A percentile compares a stretch with the other conserved stretches of the same genome.
These are phyloP conservation scores for Cenococcum geophilum DNA, from an alignment of 495 filamentous ascomycete genomes.

Conservation along the genomic window DNA sequence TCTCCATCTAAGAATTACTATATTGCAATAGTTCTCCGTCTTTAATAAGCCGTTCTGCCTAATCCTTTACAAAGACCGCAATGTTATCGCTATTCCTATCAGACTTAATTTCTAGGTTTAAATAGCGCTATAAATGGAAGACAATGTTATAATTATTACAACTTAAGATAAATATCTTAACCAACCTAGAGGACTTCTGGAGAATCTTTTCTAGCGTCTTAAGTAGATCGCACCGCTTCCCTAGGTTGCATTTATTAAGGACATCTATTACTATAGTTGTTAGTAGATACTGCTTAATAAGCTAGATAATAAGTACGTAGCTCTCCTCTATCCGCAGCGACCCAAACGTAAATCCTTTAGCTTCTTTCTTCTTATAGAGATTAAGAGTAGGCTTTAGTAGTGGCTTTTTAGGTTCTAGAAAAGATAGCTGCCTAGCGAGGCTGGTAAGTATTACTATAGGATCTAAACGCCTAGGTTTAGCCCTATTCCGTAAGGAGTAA, in stretches of 20 bases:
- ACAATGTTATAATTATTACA: slow-evolving; percentile 40
- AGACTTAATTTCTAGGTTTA: slow-evolving; percentile 36
- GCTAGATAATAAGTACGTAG: slow-evolving; percentile 8
- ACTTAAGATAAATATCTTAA: slow-evolving; percentile 42
- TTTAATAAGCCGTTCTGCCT: neutral
- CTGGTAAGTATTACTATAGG: slow-evolving; percentile 11
- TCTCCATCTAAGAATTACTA: neutral
- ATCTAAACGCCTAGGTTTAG: slow-evolving; percentile 15
- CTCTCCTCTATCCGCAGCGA: neutral
- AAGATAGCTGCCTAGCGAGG: slow-evolving; percentile 15
- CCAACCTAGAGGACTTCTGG: slow-evolving; percentile 27
- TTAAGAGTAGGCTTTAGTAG: slow-evolving; percentile 6
- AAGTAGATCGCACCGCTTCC: slow-evolving; percentile 34
- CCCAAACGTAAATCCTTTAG: neutral
- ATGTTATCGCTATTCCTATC: slow-evolving; percentile 37
- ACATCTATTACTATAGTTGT: slow-evolving; percentile 45
- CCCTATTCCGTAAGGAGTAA: slow-evolving; percentile 20
- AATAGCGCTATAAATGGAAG: slow-evolving; percentile 18
- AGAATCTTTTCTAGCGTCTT: slow-evolving; percentile 35
- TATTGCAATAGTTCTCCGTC: too few species aligned
- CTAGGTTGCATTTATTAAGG: slow-evolving; percentile 43
- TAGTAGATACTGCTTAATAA: slow-evolving; percentile 16
- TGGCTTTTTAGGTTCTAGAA: slow-evolving; percentile 9
- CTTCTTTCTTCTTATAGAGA: slow-evolving; percentile 9
- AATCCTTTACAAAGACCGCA: slow-evolving; percentile 24